Percentiles rank a stretch among this genome's conserved stretches.
These are phyloP conservation scores for Rubroboletus pulcherrimus DNA, from an alignment of 768 basidiomycete genomes.

Conservation along the genomic window DNA sequence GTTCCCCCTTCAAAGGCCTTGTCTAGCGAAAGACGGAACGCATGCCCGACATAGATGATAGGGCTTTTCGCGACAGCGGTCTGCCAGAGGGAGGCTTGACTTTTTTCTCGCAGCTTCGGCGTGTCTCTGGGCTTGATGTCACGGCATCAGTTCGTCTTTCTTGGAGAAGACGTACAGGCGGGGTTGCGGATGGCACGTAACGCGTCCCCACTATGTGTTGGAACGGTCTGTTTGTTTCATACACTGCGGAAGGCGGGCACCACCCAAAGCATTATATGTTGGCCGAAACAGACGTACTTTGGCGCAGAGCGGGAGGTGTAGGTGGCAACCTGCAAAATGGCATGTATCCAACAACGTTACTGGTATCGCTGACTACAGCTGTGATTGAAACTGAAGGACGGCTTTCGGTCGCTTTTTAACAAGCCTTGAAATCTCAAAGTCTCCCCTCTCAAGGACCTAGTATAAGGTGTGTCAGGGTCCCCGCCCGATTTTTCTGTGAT, in stretches of 20 bases:
- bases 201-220: constrained; percentile 7
- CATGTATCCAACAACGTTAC: no score
- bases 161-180: constrained; percentile 36
- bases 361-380: no score
- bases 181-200: no score
- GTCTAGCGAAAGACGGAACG: constrained; percentile 3
- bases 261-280: neutral
- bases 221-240: neutral
- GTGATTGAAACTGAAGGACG: no score
- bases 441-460: no score
- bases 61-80: no score
- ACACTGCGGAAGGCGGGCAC: constrained; percentile 13
- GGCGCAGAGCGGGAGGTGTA: constrained; percentile 4
- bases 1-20: constrained; percentile 18
- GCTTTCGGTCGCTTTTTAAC: no score
- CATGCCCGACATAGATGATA: constrained; percentile 13
- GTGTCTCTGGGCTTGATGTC: constrained; percentile 26
- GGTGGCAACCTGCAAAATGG: no score
- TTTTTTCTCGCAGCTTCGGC: constrained; percentile 20
- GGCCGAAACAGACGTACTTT: constrained; percentile 14
- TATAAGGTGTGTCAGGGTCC: no score
- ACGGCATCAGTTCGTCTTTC: constrained; percentile 30
- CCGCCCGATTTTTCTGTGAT: no score
- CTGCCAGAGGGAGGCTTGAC: constrained; percentile 22
- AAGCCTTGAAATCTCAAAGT: no score